Conservation (phyloP, 2,329 filamentous ascomycete genomes). For the Clathrospora elynae region DNA sequence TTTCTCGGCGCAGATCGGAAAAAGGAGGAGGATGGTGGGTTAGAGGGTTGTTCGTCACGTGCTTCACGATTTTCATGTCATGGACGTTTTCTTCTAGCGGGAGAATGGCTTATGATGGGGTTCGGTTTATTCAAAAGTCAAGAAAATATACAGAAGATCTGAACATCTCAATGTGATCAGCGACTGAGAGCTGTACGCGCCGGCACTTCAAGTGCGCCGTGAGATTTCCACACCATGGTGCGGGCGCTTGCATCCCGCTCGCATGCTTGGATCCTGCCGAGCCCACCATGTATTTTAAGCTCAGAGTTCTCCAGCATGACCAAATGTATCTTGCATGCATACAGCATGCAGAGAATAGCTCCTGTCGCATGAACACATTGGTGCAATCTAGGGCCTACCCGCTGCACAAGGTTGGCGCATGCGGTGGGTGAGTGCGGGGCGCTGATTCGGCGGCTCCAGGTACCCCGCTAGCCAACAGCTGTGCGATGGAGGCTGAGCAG, state of each 20-base stretch:
- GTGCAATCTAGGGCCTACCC: conserved; percentile 12
- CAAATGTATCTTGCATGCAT: not conserved
- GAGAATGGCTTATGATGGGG: conserved; percentile 10
- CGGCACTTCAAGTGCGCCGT: conserved; percentile 18
- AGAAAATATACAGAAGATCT: conserved; percentile 1
- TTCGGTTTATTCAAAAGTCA: conserved; percentile 1
- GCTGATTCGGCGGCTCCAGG: conserved; percentile 36
- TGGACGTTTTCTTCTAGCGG: conserved; percentile 10
- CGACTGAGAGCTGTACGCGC: conserved; percentile 8
- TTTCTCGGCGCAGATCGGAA: conserved; percentile 99
- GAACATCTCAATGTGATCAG: not conserved
- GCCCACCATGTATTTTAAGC: not conserved
- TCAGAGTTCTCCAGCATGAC: not conserved
- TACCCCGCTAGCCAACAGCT: conserved; percentile 42
- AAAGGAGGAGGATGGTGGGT: conserved; percentile 92
- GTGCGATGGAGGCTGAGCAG: conserved; percentile 42
- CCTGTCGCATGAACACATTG: conserved; percentile 3
- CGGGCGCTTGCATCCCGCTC: conserved; percentile 24
- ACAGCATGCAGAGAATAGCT: conserved; percentile 2
- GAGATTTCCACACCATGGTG: conserved; percentile 5
- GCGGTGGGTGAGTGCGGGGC: conserved; percentile 15
- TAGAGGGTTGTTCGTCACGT: conserved; percentile 55
- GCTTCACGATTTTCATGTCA: conserved; percentile 27
- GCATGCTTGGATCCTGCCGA: conserved; percentile 22
- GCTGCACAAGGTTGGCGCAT: conserved; percentile 22